Evolutionary conservation across 1,284 basidiomycete species (phyloP), one percentile per base, ranked within the genome.

Genomic region (Apiotrichum brassicae): DNA sequence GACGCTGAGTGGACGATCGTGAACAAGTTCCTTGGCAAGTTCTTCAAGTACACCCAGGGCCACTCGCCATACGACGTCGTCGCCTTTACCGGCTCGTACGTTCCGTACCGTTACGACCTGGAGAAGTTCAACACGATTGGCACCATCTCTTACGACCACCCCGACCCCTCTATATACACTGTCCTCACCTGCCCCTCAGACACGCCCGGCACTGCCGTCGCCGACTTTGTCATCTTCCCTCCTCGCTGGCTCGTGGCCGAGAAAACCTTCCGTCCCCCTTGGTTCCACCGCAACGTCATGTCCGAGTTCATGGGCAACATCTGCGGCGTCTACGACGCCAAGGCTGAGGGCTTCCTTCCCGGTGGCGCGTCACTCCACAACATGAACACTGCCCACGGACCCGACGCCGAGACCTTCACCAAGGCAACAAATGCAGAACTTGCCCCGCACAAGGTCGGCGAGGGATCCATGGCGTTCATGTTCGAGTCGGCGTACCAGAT

Each of bases 31-130:
- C 33, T 45, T 20, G 54, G 54, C 49, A 43, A 51, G 28, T 26
- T 49, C 28, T 38, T 24, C 55, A 78, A 76, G 78, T 58, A 66
- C 78, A 33, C 79, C 78, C 71, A 80, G 52, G n/a, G 38, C 25
- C 53, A 58, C 53, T 38, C 41, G 13, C 56, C 56, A 22, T 58
- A 49, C 49, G 84, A 86, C 61, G 83, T 85, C 25, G 83, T 85
- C 38, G 82, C 82, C 0, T 84, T 80, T 79, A 78, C 80, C 47
- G 81, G 81, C 49, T 84, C 82, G 70, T 85, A 85, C 59, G 77
- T 83, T 3, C 83, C 83, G 2, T 85, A 82, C 74, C 84, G 84
- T 66, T 85, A 85, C 62, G 80, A 79, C 30, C 66, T 84, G 63
- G 76, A 78, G 62, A 82, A 82, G 63, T 85, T 85, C 70, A 75